Evolutionary conservation across 352 stramenopile species (phyloP).

Genomic region (Globisporangium cystogenes): DNA sequence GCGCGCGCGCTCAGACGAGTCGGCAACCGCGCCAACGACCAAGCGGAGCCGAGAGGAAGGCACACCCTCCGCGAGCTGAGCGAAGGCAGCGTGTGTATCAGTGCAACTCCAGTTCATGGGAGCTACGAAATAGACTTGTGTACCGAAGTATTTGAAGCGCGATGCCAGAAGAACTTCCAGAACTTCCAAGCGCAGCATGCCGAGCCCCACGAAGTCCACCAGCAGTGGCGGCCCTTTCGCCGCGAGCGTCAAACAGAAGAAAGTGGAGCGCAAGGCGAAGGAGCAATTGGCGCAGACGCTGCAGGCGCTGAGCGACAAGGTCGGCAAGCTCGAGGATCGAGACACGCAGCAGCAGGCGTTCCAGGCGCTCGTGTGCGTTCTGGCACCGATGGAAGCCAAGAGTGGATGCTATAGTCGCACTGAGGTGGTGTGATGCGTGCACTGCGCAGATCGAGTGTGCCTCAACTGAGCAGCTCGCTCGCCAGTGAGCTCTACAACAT

Average conservation of each 20-base stretch:
- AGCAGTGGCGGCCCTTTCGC: not conserved
- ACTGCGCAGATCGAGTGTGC: constrained; percentile 28
- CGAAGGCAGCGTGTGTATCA: too few species aligned
- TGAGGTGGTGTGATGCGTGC: not conserved
- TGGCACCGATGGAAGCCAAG: not conserved
- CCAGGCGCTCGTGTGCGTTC: constrained; percentile 29
- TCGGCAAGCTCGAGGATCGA: constrained; percentile 57
- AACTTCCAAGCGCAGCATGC: too few species aligned
- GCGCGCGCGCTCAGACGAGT: not conserved
- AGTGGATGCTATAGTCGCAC: too few species aligned
- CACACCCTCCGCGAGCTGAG: not conserved
- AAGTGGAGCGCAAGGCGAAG: constrained; percentile 38
- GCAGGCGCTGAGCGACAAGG: constrained; percentile 30
- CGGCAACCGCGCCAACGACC: not conserved
- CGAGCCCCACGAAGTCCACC: not conserved
- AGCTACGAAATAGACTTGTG: constrained; percentile 4
- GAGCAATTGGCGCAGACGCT: constrained; percentile 30
- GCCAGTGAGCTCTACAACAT: constrained; percentile 33
- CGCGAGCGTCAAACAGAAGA: constrained; percentile 29
- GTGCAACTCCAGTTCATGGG: too few species aligned
- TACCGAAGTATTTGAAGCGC: too few species aligned
- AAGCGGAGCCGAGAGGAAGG: constrained; percentile 1
- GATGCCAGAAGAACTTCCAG: too few species aligned
- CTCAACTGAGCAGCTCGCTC: constrained; percentile 23
- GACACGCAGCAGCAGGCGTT: constrained; percentile 69